Evolutionary conservation across 2,329 filamentous ascomycete genomes (phyloP).

Genomic region (Fusarium scirpi): DNA sequence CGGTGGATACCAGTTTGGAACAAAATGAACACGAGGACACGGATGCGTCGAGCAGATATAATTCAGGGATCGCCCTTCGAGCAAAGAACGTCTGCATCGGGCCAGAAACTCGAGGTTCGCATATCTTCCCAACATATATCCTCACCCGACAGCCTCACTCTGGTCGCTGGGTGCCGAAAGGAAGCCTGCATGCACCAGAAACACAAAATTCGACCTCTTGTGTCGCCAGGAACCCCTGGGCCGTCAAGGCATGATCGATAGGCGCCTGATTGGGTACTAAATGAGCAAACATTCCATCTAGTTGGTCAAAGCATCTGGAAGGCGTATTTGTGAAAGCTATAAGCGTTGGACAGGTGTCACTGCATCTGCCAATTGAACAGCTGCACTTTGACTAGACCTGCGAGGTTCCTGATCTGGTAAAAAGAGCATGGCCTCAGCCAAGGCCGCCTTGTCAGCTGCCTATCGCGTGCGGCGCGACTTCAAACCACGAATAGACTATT

Average conservation of each 20-base stretch:
- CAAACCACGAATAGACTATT: constrained; percentile 9
- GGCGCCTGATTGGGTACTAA: constrained; percentile 23
- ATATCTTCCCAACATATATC: constrained; percentile 9
- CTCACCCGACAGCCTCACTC: constrained; percentile 42
- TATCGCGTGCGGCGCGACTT: constrained; percentile 18
- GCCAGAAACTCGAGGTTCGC: constrained; percentile 20
- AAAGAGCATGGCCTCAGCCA: constrained; percentile 22
- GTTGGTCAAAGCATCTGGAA: constrained; percentile 28
- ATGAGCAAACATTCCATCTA: constrained; percentile 12
- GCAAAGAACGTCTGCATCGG: constrained; percentile 3
- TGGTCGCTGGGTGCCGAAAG: constrained; percentile 24
- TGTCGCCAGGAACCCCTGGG: constrained; percentile 23
- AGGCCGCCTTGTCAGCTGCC: constrained; percentile 37
- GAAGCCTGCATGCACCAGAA: constrained; percentile 25
- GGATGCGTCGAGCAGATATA: constrained; percentile 30
- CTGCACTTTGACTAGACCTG: constrained; percentile 23
- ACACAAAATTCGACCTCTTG: constrained; percentile 29
- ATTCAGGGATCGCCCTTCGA: constrained; percentile 9
- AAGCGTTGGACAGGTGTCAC: constrained; percentile 39
- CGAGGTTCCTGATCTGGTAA: constrained; percentile 37
- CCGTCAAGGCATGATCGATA: constrained; percentile 3
- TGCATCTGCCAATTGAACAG: constrained; percentile 39
- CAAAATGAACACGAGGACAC: neutral
- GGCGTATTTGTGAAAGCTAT: constrained; percentile 25
- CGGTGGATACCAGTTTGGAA: neutral